These are phyloP conservation scores for Erysimum cheiranthoides DNA, from an alignment of 345 rosid genomes.

Conservation along the genomic window DNA sequence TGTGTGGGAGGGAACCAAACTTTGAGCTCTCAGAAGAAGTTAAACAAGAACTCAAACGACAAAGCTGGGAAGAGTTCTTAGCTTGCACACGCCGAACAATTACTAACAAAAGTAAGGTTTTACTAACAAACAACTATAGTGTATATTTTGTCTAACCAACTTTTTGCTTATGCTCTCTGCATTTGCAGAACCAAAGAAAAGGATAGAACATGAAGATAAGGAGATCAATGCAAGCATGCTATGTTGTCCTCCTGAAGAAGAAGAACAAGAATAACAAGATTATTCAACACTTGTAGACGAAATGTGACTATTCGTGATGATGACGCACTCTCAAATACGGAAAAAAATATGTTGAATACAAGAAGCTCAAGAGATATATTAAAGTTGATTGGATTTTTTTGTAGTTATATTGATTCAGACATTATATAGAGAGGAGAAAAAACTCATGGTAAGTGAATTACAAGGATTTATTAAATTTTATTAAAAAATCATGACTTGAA, in stretches of 20 bases:
- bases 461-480: too few species aligned
- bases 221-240: slow-evolving; percentile 49
- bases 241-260: slow-evolving; percentile 48
- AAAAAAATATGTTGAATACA: slow-evolving; percentile 15
- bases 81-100: slow-evolving; percentile 83
- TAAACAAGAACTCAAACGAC: slow-evolving; percentile 69
- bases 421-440: background rate
- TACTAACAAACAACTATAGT: background rate
- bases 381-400: slow-evolving; percentile 2
- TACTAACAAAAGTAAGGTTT: slow-evolving; percentile 75
- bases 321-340: slow-evolving; percentile 9
- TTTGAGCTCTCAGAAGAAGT: slow-evolving; percentile 79
- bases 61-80: slow-evolving; percentile 91
- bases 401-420: slow-evolving; percentile 23
- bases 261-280: slow-evolving; percentile 52
- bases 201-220: slow-evolving; percentile 59
- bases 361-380: slow-evolving; percentile 9
- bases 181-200: slow-evolving; percentile 75
- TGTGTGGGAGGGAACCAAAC: slow-evolving; percentile 99
- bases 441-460: background rate
- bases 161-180: slow-evolving; percentile 2
- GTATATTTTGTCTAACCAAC: background rate
- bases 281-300: slow-evolving; percentile 37
- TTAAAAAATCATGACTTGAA: background rate
- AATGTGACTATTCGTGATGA: slow-evolving; percentile 12